Evolutionary conservation across 2,329 filamentous ascomycete genomes (phyloP), one percentile per base, ranked within the genome.

Genomic region (Aspergillus brasiliensis): DNA sequence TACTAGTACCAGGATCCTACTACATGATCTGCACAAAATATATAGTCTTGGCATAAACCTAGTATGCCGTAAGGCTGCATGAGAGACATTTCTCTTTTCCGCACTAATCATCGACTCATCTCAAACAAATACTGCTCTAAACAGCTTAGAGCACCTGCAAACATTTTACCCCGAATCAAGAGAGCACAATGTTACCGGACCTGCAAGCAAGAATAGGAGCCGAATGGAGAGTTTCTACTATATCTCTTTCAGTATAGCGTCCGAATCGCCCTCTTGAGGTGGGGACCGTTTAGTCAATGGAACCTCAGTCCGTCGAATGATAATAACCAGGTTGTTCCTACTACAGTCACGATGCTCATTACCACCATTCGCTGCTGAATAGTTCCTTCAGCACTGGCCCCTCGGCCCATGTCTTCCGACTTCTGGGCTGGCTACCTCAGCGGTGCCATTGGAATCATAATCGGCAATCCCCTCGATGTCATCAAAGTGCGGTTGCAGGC

Each of bases 371-470:
- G 46, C 46, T 49, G 46, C 46, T 31, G n/a, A 49, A 49, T 28
- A 28, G 46, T 17, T 17, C 25, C n/a, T 49, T 28, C 25, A n/a
- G 46, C 46, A 28, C 46, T 17, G 46, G 15, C 10, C 15, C 28
- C 25, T 34, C 46, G 46, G 46, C 17, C 15, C 15, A 94, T 95
- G 91, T 91, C 91, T 53, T 86, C 91, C 67, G 93, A 97, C 74
- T 97, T 97, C 77, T 96, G 91, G 91, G 91, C 93, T 59, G 92
- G 93, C 70, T 97, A 97, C 76, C 79, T 95, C 62, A 94, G 90
- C 72, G 94, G 94, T 56, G 92, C 90, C 59, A 83, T 89, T 51
- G 91, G 92, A 48, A 97, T 97, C 69, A 80, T 96, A 51, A 89
- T 97, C 62, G 92, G 94, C 63, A 97, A 97, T 69, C 92, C 92